Evolutionary conservation across 2,329 filamentous ascomycete species (phyloP), one percentile per base, ranked within the genome.

Genomic region (Parastagonospora nodorum): DNA sequence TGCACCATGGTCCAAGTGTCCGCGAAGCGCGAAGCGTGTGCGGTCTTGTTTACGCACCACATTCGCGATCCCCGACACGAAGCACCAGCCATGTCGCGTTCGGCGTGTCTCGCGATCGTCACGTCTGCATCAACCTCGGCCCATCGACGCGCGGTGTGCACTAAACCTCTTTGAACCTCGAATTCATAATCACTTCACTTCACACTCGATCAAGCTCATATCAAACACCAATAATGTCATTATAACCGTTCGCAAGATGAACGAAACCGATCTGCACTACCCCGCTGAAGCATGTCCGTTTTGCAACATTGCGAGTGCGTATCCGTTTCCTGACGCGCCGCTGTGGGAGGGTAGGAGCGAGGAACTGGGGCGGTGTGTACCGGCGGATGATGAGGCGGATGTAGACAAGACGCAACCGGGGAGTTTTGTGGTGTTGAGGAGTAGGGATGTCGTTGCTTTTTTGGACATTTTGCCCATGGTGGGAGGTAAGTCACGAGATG

Each of bases 381-480:
- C 71, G 0, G 37, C n/a, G 2, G 63, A 70, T 4, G 56, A 57
- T 0, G 65, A 63, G 11, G 57, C 61, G 14, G 49, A 66, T 12
- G 54, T 68, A 35, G 56, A 64, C 43, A 63, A 63, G 57, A 67
- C 75, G 54, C 49, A 62, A 65, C 66, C 75, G 60, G 73, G 74
- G 57, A 75, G 72, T 45, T 77, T 83, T 64, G 68, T 97, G 28
- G 83, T 97, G 29, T 83, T 97, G 51, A 90, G 89, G 2, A 94
- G 90, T 1, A 85, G 85, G 1, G 74, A 86, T 54, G 84, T 94
- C 27, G 77, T 97, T 56, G 92, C 92, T 36, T 97, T 97, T 75
- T 82, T 97, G 63, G 93, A 97, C 76, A 96, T 97, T 66, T 84
- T 95, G 78, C 94, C 94, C 1, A 84, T 97, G 44, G 88, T 89